Base-by-base conservation (phyloP, 257 asterid genomes). In the Forsythia suspensa region DNA sequence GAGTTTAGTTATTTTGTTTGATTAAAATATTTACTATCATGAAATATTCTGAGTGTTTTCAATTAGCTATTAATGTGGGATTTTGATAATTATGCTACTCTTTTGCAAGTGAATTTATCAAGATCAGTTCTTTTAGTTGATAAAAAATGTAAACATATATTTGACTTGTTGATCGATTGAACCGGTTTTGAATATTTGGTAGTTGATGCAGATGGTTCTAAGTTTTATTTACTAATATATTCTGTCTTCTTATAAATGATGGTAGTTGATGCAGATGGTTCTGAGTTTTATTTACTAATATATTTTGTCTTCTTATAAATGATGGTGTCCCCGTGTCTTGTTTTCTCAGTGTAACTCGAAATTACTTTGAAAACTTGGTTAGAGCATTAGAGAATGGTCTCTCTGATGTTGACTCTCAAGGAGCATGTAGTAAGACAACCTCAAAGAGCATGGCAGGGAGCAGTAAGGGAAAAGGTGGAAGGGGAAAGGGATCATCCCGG, bases 321-420 rank as follows among this genome's bases (percentile, higher is more conserved):
- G 72, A 55, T 7, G 72, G 11, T 42, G 10, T 34, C 4, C 46
- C 6, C 36, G 46, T 71, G 59, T n/a, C 3, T 75, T 43, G 51
- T 76, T 77, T 84, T 81, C 81, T 65, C 93, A 95, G 99, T 74
- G 98, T 95, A 74, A 95, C 98, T 4, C 85, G 94, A 67, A 95
- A 89, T 82, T 95, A 91, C 93, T 95, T 95, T 75, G 97, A 95
- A 66, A 95, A 95, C 87, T 84, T 95, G 87, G 99, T 95, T 46
- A 83, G 94, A 75, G 99, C 98, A 69, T 82, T 95, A 63, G 98
- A 95, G 88, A 91, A 93, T 63, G 98, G 98, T 71, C 99, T 95
- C 55, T 85, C 94, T 44, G 98, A 95, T 79, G 99, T 95, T 67
- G 97, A 92, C 83, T 80, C 99, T 34, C 93, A 88, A 80, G 91